Conservation (phyloP, 768 basidiomycete genomes). For the Obba rivulosa region DNA sequence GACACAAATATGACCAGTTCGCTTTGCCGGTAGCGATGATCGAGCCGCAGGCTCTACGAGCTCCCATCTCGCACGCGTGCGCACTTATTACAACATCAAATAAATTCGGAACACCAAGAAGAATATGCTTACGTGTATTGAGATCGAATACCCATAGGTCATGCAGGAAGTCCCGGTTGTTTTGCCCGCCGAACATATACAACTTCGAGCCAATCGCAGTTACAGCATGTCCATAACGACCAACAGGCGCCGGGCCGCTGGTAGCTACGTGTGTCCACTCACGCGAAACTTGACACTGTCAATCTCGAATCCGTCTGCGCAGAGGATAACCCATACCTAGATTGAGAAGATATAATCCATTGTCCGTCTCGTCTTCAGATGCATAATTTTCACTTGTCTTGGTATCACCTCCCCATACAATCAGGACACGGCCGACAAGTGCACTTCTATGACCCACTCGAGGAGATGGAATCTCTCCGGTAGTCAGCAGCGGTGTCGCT, state of each 20-base stretch:
- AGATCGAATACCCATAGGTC: conserved; percentile 97
- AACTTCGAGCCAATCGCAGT: conserved; percentile 90
- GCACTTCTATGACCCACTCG: conserved; percentile 97
- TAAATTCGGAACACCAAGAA: background rate
- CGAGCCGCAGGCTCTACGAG: conserved; percentile 54
- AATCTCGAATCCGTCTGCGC: background rate
- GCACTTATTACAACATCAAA: conserved; percentile 44
- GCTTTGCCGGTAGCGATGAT: conserved; percentile 62
- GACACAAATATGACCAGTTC: conserved; percentile 91
- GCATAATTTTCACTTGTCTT: conserved; percentile 65
- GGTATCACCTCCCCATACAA: conserved; percentile 98
- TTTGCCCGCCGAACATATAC: conserved; percentile 95
- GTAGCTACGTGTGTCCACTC: conserved; percentile 93
- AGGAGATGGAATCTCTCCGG: conserved; percentile 81
- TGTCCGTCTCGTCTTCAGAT: conserved; percentile 76
- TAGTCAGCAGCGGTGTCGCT: conserved; percentile 78
- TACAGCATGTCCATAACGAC: conserved; percentile 94
- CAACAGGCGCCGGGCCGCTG: conserved; percentile 70
- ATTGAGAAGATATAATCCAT: conserved; percentile 90
- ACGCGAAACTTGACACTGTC: conserved; percentile 59
- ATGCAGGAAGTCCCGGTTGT: conserved; percentile 89
- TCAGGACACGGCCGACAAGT: conserved; percentile 89
- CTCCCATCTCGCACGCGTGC: conserved; percentile 83
- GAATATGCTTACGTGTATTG: conserved; percentile 67
- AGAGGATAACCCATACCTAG: conserved; percentile 54